Conservation (phyloP, 768 basidiomycete genomes). For the Dentipellis sp. region DNA sequence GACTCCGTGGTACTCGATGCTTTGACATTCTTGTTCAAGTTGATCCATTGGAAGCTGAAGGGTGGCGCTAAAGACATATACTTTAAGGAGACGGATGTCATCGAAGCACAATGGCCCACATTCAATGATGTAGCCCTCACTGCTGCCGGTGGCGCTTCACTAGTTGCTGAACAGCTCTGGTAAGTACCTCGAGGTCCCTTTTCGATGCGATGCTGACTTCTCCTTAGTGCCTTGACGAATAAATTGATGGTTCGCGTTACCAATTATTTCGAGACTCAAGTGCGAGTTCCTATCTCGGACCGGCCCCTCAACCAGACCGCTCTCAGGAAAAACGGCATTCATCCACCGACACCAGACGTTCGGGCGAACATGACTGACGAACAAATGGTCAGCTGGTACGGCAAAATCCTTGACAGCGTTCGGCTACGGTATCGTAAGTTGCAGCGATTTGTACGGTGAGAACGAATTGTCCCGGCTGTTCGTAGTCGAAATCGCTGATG, state of each 20-base stretch:
- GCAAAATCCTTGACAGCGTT: conserved; percentile 89
- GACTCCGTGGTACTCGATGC: conserved; percentile 85
- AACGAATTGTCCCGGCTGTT: neutral
- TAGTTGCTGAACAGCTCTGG: conserved; percentile 96
- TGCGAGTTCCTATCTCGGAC: conserved; percentile 55
- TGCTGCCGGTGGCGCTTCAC: conserved; percentile 75
- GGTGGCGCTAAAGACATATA: conserved; percentile 86
- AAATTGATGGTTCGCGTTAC: conserved; percentile 88
- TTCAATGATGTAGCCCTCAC: conserved; percentile 88
- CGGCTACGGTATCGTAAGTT: conserved; percentile 87
- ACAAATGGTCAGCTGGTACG: conserved; percentile 83
- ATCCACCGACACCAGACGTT: neutral
- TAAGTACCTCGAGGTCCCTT: conserved; percentile 26
- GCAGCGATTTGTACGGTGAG: conserved; percentile 84
- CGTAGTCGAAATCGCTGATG: conserved; percentile 3
- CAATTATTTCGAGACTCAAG: conserved; percentile 92
- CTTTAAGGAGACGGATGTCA: conserved; percentile 97
- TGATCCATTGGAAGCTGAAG: conserved; percentile 95
- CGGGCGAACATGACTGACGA: conserved; percentile 61
- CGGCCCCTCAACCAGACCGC: neutral
- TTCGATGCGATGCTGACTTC: neutral
- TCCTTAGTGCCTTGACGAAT: conserved; percentile 75
- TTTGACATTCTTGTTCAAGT: conserved; percentile 80
- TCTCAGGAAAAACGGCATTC: neutral
- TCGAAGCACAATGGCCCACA: conserved; percentile 94